Percentiles rank a stretch among this genome's conserved stretches.
Conservation (phyloP, 495 filamentous ascomycete genomes). For the Aspergillus carlsbadensis region DNA sequence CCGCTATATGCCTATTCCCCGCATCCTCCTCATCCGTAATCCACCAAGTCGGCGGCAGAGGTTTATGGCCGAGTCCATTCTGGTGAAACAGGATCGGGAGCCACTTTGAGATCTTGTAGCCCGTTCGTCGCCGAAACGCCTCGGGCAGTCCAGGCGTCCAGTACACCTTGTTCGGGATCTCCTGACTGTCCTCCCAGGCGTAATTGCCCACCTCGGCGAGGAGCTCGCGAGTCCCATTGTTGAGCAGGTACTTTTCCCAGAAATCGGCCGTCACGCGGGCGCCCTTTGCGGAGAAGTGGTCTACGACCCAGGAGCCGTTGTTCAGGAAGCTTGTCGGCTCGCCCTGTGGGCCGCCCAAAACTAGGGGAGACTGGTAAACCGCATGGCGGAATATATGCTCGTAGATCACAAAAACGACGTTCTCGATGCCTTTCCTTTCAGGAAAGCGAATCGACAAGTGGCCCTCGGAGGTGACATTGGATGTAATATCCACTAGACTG, state of each 20-base stretch:
- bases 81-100: no score
- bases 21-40: slow-evolving; percentile 21
- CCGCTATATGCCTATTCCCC: slow-evolving; percentile 21
- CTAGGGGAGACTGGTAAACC: no score
- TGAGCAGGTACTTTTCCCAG: slow-evolving; percentile 29
- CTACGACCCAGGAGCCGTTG: slow-evolving; percentile 32
- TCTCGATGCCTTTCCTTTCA: no score
- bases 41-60: background rate
- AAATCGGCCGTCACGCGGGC: slow-evolving; percentile 25
- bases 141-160: slow-evolving; percentile 21
- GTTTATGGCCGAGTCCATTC: no score
- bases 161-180: slow-evolving; percentile 18
- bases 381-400: no score
- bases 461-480: background rate
- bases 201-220: slow-evolving; percentile 32
- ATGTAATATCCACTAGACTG: background rate
- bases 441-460: background rate
- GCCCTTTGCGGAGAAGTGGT: slow-evolving; percentile 32
- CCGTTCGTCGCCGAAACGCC: slow-evolving; percentile 10
- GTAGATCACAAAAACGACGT: no score
- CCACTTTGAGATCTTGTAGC: no score
- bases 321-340: background rate
- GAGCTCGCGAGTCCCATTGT: slow-evolving; percentile 22
- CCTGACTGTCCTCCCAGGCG: slow-evolving; percentile 28
- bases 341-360: background rate